Evolutionary conservation across 1,284 basidiomycete species (phyloP), one percentile per base, ranked within the genome.

Genomic region (Irpex rosettiformis): DNA sequence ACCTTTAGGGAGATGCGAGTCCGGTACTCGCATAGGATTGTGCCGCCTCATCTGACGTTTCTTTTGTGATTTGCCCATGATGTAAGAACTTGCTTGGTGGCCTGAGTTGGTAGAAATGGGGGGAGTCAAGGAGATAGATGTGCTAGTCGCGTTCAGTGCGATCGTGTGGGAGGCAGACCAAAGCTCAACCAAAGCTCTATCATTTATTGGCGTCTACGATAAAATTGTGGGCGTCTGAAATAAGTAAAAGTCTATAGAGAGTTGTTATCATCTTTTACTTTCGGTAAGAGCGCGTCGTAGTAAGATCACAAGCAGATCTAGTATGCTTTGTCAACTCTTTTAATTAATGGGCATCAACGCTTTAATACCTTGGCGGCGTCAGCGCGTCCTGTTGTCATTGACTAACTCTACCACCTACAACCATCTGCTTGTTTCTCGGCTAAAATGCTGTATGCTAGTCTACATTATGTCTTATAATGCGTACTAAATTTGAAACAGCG

Each of bases 61-160:
- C 74, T 91, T 93, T 71, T 94, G 93, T 54, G 91, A 86, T 74
- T 95, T 96, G 64, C 93, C 93, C 93, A 96, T 96, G 24, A 58
- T 62, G 11, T n/a, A n/a, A n/a, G n/a, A n/a, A n/a, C n/a, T n/a
- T n/a, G n/a, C n/a, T n/a, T n/a, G n/a, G n/a, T n/a, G n/a, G n/a
- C n/a, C n/a, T n/a, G n/a, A n/a, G n/a, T n/a, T n/a, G n/a, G n/a
- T n/a, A n/a, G n/a, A 40, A 18, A 11, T 40, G 33, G 18, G 28
- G 10, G 18, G 27, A 30, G 24, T 18, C 8, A 25, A 22, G 48
- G 24, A 28, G 25, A 51, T 11, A 51, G 21, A n/a, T 51, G 25
- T n/a, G n/a, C n/a, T n/a, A n/a, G n/a, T n/a, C n/a, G 10, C 24
- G 13, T 13, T 24, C 22, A 28, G 21, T 51, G 48, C 13, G 48